A percentile compares a stretch with the other conserved stretches of the same genome.
Evolutionary conservation across 768 basidiomycete genomes (phyloP).

Genomic region (Collybia sp.): DNA sequence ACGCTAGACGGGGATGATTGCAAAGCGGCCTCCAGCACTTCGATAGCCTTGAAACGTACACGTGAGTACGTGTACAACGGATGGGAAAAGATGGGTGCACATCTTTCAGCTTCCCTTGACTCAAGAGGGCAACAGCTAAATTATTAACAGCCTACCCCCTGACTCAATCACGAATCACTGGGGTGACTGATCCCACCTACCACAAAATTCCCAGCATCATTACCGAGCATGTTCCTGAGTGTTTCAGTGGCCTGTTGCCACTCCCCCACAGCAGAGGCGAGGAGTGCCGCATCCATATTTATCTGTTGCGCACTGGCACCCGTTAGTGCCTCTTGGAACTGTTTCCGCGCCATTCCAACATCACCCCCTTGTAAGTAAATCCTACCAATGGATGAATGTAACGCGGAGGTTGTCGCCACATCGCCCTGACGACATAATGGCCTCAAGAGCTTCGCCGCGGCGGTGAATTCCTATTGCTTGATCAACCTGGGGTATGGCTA

Average conservation of each 20-base stretch:
- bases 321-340: slow-evolving; percentile 48
- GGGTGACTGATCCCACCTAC: slow-evolving; percentile 27
- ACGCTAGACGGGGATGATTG: slow-evolving; percentile 63
- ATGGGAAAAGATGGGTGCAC: slow-evolving; percentile 25
- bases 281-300: slow-evolving; percentile 61
- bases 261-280: slow-evolving; percentile 66
- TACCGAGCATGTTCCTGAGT: slow-evolving; percentile 38
- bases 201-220: slow-evolving; percentile 57
- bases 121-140: slow-evolving; percentile 64
- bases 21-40: slow-evolving; percentile 60
- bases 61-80: background rate
- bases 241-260: slow-evolving; percentile 51
- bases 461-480: slow-evolving; percentile 55
- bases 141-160: slow-evolving; percentile 65
- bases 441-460: slow-evolving; percentile 63
- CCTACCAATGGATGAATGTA: slow-evolving; percentile 68
- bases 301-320: slow-evolving; percentile 41
- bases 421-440: slow-evolving; percentile 51
- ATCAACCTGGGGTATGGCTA: background rate
- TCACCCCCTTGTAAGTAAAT: slow-evolving; percentile 75
- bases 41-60: slow-evolving; percentile 49
- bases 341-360: slow-evolving; percentile 49
- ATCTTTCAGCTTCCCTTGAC: slow-evolving; percentile 70
- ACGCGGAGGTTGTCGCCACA: slow-evolving; percentile 37
- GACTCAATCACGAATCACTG: background rate